Base-by-base conservation (phyloP, 371 early-diverging fungal species). In the Syncephalastrum sp. region DNA sequence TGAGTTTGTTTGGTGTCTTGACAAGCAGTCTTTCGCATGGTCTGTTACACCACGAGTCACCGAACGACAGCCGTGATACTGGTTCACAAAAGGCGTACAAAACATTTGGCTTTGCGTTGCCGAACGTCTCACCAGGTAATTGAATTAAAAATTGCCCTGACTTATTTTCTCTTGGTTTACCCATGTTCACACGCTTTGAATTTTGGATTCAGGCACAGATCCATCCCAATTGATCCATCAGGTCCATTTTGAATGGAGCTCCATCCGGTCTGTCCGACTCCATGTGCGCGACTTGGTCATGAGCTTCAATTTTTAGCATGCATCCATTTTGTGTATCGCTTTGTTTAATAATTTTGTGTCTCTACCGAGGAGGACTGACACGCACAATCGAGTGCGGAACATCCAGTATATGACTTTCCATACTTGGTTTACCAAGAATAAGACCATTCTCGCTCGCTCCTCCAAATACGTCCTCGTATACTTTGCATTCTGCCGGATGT, bases 1-100 rank as follows among this genome's bases (percentile, higher is more conserved):
- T 81, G 8, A 88, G 91, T 12, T 79, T 92, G 19, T 77, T 93
- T 46, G 91, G 88, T 14, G 83, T 91, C 68, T 56, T 91, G 6
- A 81, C 82, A 3, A 82, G 83, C 42, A 81, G 84, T 48, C 27
- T 75, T 14, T 64, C 75, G 0, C 69, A 69, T 17, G 70, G 69
- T 12, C 67, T 82, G 10, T 55, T 60, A 13, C 46, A 58, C 33
- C 27, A 43, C 25, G 47, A 21, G 12, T 17, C 23, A 45, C n/a
- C 21, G 19, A 15, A 19, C 4, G 59, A 48, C 56, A 54, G 17
- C 25, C 27, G 24, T 6, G 23, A 65, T 14, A 53, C 72, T n/a
- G 67, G 72, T 54, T 72, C 62, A 44, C 82, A 62, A 64, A 84
- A 65, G 54, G 81, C 82, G 57, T 79, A 82, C 60, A 69, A 84